Evolutionary conservation across 345 rosid genomes (phyloP), one percentile per base, ranked within the genome.

Genomic region (Cardamine occulta): DNA sequence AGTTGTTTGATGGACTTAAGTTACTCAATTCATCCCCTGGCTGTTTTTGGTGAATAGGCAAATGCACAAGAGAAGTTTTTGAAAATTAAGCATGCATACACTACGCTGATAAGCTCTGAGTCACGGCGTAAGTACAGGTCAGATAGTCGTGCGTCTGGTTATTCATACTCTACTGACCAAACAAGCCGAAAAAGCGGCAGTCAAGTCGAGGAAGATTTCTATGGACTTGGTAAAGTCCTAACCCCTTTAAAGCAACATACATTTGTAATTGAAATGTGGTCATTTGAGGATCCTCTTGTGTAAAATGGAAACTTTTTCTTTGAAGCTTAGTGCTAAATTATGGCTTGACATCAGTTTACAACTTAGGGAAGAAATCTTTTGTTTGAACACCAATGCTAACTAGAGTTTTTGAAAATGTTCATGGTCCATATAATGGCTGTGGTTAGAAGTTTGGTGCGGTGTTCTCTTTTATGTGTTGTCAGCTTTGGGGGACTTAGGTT

Each of bases 181-280:
- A 80, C 76, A 70, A 80, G 70, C 77, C 76, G 70, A 61, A 79
- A 70, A 62, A 58, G 73, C 26, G 73, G 66, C 23, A 66, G 68
- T 7, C 78, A 77, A 77, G 83, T 81, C 21, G 93, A 89, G 74
- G 91, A 93, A 78, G 92, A 88, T 65, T 95, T 95, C 75, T 95
- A 90, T 74, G 97, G 99, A 82, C 79, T 95, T 57, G 99, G 99
- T 91, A 91, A 86, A 73, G 23, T 56, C 65, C 42, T 73, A 47
- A 11, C 14, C 6, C 49, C 28, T 14, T 70, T 6, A 64, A 26
- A 34, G 8, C 52, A 54, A 19, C 51, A 59, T 21, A 5, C 10
- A 18, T 11, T 51, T 59, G 8, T 61, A 7, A 23, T 1, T 54
- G 66, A 70, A 62, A 32, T 63, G 40, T 7, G 49, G 18, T 68